Evolutionary conservation across 768 basidiomycete species (phyloP), one percentile per base, ranked within the genome.

Genomic region (Boletus reticulatus): DNA sequence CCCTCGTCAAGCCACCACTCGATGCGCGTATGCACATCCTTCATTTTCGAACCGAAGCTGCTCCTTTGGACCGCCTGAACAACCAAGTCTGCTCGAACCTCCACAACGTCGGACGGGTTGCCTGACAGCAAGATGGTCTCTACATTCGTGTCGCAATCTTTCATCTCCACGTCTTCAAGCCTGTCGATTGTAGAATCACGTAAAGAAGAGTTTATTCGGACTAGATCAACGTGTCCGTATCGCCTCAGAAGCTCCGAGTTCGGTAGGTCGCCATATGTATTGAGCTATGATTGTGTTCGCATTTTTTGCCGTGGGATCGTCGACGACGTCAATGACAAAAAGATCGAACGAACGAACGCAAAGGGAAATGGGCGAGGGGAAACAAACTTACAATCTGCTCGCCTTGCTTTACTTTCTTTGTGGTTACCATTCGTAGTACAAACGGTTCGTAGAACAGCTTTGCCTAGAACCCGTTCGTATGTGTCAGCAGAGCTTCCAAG

Each of bases 1-100:
- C 88, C 90, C 66, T 87, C 82, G 59, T 97, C 93, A 13, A 98
- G 74, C 91, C 94, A 94, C 86, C 91, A 97, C 57, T 98, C 92
- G 10, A 97, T 87, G 38, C 92, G 80, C 5, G 61, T 51, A 16
- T 8, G 46, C 14, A 52, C 20, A 41, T 63, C 53, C 7, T 48
- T 43, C 39, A 17, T 37, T 36, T 72, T 64, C 14, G 39, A 57
- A 32, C 51, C 60, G 6, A 31, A 38, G 8, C 24, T 31, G 36
- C 29, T 58, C 50, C 29, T 58, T 55, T 32, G 57, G 41, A 81
- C 66, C 24, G 72, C 72, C 10, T 75, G 66, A 22, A 91, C 79
- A 12, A 86, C 75, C 43, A 89, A 65, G 72, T 92, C 88, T 19
- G 88, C 92, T 41, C 78, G 81, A 42, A 94, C 71, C 62, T 94